phyloP scores from a whole-genome alignment of 2,329 filamentous ascomycete species.

The Aspergillus sp. region DNA sequence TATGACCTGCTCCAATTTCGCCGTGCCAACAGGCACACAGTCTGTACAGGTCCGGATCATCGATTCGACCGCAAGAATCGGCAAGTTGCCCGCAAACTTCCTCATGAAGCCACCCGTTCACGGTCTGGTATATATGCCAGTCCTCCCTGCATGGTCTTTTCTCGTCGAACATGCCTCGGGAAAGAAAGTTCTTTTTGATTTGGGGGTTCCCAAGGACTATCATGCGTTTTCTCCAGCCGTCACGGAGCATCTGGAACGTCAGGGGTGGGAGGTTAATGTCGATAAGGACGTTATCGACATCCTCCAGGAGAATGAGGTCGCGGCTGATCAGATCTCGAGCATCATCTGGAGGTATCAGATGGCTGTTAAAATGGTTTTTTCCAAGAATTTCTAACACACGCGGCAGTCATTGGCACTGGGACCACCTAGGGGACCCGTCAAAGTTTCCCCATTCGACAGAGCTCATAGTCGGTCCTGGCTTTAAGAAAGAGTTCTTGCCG shows the following conservation, averaged over 20 bases:
- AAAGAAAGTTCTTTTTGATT: constrained; percentile 46
- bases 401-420: constrained; percentile 35
- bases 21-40: not conserved
- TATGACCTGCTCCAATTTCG: not conserved
- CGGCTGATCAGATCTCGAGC: not conserved
- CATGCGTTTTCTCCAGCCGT: constrained; percentile 34
- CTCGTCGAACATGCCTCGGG: constrained; percentile 29
- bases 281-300: constrained; percentile 4
- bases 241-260: not conserved
- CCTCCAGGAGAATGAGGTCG: not conserved
- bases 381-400: not conserved
- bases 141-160: constrained; percentile 11
- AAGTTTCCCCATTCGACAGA: constrained; percentile 43
- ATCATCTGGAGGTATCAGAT: not conserved
- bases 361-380: not conserved
- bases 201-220: constrained; percentile 48
- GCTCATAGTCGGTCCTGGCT: constrained; percentile 49
- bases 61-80: constrained; percentile 9
- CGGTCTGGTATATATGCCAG: not conserved
- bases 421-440: constrained; percentile 44
- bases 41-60: constrained; percentile 11
- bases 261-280: not conserved
- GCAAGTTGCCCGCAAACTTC: not conserved
- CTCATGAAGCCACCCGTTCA: constrained; percentile 12
- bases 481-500: constrained; percentile 41